phyloP scores from a whole-genome alignment of 371 early-diverging fungal genomes.

The Mortierella sp. region DNA sequence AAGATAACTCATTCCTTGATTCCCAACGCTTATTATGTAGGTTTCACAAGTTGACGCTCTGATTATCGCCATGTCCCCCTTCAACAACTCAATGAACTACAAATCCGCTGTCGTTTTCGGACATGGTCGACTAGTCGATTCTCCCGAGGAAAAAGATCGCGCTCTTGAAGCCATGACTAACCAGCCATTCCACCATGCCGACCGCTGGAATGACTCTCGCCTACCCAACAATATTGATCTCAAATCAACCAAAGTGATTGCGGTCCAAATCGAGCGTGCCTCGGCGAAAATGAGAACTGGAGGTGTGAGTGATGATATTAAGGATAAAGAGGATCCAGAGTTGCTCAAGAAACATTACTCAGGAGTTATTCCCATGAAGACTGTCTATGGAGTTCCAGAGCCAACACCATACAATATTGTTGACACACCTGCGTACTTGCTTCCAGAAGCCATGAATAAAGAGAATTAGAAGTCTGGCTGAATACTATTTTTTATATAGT shows the following conservation, averaged over 20 bases:
- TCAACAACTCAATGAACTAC: slow-evolving; percentile 62
- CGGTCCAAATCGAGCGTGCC: slow-evolving; percentile 59
- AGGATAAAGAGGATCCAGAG: slow-evolving; percentile 49
- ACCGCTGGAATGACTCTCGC: slow-evolving; percentile 56
- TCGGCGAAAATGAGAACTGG: slow-evolving; percentile 56
- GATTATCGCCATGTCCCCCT: slow-evolving; percentile 57
- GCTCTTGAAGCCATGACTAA: slow-evolving; percentile 59
- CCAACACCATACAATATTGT: slow-evolving; percentile 33
- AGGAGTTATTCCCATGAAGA: slow-evolving; percentile 47
- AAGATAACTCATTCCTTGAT: not conserved
- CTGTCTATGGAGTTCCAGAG: slow-evolving; percentile 37
- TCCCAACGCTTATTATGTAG: slow-evolving; percentile 8
- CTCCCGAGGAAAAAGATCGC: slow-evolving; percentile 52
- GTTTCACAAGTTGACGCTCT: slow-evolving; percentile 58
- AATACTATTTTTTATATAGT: no score
- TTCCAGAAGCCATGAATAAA: slow-evolving; percentile 45
- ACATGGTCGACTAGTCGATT: slow-evolving; percentile 50
- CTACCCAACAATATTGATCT: slow-evolving; percentile 47
- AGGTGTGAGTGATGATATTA: slow-evolving; percentile 51
- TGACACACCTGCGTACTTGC: slow-evolving; percentile 32
- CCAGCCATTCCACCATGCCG: slow-evolving; percentile 53
- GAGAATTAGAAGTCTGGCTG: slow-evolving; percentile 6
- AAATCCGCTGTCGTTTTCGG: slow-evolving; percentile 60
- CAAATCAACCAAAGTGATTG: slow-evolving; percentile 58
- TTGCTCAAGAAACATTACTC: slow-evolving; percentile 43